Evolutionary conservation across 1,139 yeast genomes (phyloP), one percentile per base, ranked within the genome.

Genomic region (Meyerozyma carpophila): DNA sequence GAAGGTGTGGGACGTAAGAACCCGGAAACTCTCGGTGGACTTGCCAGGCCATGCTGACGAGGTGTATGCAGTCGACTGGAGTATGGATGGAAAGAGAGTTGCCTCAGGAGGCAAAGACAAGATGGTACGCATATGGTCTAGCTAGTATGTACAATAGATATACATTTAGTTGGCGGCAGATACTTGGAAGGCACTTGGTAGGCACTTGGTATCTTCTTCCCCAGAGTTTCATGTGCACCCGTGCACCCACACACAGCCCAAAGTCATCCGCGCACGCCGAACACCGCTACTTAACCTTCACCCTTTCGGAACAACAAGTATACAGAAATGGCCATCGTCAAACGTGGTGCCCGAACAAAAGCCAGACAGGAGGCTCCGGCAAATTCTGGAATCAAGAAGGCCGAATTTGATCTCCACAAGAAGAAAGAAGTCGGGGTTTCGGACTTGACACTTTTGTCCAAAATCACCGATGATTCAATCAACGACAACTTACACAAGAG

Each of bases 51-150:
- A 93, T 62, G 73, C 82, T 16, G 99, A 93, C 57, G 98, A 93
- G 63, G 97, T 93, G 1, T 93, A 81, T 61, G 95, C 98, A 0
- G 97, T 94, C 3, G 99, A 93, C 59, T 93, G 99, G 99, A 87
- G 96, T 69, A 81, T 85, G 45, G 99, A 93, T 61, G 99, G 98
- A 39, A 79, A 79, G 51, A 75, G 84, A 52, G 98, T 93, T 8
- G 95, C 94, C 28, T 87, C 96, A 59, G 98, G 98, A 28, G 98
- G 99, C 42, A 91, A 90, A 60, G 99, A 93, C 61, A 93, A 90
- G 63, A 85, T 85, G 77, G 90, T 93, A 26, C 75, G 97, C 57
- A 68, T 93, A 47, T 93, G 98, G 98, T 81, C 91, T 31, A 95
- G 88, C 62, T 87, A 68, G 53, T 7, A 31, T 13, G 20, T 31